These are phyloP conservation scores for Salvia miltiorrhiza DNA, from an alignment of 257 asterid genomes.

Conservation along the genomic window DNA sequence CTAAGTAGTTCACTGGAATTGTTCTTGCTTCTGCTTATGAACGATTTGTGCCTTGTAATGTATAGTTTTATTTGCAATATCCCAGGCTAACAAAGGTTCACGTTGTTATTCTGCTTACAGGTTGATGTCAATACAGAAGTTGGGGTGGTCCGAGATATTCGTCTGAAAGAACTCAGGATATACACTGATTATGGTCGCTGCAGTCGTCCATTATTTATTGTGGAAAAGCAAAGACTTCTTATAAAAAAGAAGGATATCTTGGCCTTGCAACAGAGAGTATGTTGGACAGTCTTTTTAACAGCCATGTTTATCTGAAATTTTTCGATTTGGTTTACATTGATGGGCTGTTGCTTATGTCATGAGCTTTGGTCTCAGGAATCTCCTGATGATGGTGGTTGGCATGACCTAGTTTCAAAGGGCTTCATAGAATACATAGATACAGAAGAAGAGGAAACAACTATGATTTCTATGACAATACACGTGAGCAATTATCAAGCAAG, in stretches of 20 bases:
- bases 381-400: constrained; percentile 96
- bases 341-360: constrained; percentile 9
- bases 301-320: not conserved
- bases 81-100: not conserved
- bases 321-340: not conserved
- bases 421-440: constrained; percentile 89
- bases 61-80: not conserved
- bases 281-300: constrained; percentile 7
- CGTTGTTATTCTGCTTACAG: constrained; percentile 39
- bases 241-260: constrained; percentile 80
- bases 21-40: not conserved
- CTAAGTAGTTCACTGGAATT: not conserved
- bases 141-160: constrained; percentile 94
- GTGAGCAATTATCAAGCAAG: constrained; percentile 41
- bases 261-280: constrained; percentile 87
- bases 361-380: constrained; percentile 55
- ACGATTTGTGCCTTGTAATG: not conserved
- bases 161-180: constrained; percentile 85
- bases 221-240: constrained; percentile 87
- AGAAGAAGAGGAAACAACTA: constrained; percentile 97
- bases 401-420: constrained; percentile 80
- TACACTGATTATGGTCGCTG: constrained; percentile 98
- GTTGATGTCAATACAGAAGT: constrained; percentile 98
- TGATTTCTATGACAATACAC: constrained; percentile 96
- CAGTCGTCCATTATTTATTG: constrained; percentile 97